Conservation (phyloP, 192 early-diverging fungal genomes). For the Entomortierella parvispora region DNA sequence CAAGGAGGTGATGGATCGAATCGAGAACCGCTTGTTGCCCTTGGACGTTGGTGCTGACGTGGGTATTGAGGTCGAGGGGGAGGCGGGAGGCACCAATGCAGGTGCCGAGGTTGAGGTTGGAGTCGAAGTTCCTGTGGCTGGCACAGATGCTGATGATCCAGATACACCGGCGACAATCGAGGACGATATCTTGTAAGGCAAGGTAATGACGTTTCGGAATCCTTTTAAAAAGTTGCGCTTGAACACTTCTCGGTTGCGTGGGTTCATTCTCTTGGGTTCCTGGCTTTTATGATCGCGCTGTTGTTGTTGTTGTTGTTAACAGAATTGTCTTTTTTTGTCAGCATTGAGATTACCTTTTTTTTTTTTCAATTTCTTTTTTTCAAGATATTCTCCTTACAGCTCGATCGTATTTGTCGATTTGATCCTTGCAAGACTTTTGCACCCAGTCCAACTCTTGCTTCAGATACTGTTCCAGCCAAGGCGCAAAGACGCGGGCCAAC, state of each 20-base stretch:
- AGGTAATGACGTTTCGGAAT: constrained; percentile 61
- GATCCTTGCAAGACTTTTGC: constrained; percentile 60
- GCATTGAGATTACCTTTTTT: background rate
- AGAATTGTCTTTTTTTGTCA: background rate
- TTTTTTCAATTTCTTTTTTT: background rate
- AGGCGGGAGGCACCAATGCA: constrained; percentile 6
- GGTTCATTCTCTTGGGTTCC: constrained; percentile 46
- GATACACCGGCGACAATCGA: constrained; percentile 44
- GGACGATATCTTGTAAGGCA: constrained; percentile 55
- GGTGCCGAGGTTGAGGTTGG: constrained; percentile 21
- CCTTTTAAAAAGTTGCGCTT: constrained; percentile 63
- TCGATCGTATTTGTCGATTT: constrained; percentile 77
- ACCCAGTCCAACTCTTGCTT: constrained; percentile 73
- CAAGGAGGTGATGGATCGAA: constrained; percentile 37
- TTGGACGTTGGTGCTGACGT: constrained; percentile 11
- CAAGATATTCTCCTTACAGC: constrained; percentile 52
- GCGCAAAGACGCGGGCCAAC: constrained; percentile 69
- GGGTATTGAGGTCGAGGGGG: constrained; percentile 4
- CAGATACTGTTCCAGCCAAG: constrained; percentile 75
- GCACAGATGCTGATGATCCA: constrained; percentile 14
- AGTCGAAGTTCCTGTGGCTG: background rate
- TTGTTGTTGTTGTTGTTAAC: constrained; percentile 19
- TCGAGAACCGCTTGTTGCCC: constrained; percentile 44
- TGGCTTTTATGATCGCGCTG: too few relatives aligned
- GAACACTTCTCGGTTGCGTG: constrained; percentile 52